Base-by-base conservation (phyloP, 768 basidiomycete species). In the button mushroom (Agaricus bisporus) region DNA sequence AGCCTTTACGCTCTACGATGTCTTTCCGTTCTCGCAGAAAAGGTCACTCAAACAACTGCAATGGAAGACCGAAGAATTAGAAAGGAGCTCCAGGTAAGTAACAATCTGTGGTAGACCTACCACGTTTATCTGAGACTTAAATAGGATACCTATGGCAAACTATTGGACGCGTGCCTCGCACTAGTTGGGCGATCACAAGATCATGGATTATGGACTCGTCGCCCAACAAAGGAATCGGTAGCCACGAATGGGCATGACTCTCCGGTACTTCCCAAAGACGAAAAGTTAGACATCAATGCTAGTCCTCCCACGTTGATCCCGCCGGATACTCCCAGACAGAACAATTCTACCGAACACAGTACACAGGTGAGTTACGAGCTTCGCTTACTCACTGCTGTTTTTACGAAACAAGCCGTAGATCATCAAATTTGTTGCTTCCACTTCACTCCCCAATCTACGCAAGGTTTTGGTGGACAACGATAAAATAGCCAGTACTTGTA, bases 11-110 rank as follows among this genome's bases (percentile, higher is more conserved):
- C 83, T 10, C 71, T 98, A 17, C 77, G 85, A 91, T 92, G 89
- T 66, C 68, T 92, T 37, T 80, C 80, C n/a, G 77, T 86, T 1
- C 66, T 95, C 17, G 83, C 88, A 0, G 90, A 91, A 58, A 92
- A 93, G 64, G 71, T 95, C 32, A 82, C 85, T 1, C 91, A 93
- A 63, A 98, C 94, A 0, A 84, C 88, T 5, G 92, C 92, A 0
- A 78, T 95, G 68, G 95, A 98, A 55, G 97, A 99, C 67, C 79
- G 83, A 20, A 79, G 90, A 37, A 70, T 95, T 51, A 82, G 91
- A 22, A 90, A 92, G 64, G 97, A 99, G 53, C 72, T 98, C 9
- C 93, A 95, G 76, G 88, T 85, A 58, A 15, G 57, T 49, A 14
- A 12, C 26, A 25, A 14, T 5, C 14, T 10, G 9, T 53, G 5